These are phyloP conservation scores for Yamadazyma mexicana DNA, from an alignment of 1,139 yeast species.

Conservation along the genomic window DNA sequence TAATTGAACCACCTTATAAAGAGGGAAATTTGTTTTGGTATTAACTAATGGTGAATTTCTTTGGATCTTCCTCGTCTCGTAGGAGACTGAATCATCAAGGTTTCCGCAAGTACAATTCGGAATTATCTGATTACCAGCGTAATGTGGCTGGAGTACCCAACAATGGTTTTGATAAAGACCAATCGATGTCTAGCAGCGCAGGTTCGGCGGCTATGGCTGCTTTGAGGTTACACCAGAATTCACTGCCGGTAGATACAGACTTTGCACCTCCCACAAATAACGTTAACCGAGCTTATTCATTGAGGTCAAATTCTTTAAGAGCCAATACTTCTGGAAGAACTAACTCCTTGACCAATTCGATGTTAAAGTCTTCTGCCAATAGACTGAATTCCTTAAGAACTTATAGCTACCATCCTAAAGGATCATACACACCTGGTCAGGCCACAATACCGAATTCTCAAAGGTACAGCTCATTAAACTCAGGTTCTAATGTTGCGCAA, in stretches of 20 bases:
- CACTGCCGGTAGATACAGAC: slow-evolving; percentile 11
- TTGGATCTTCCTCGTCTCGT: slow-evolving; percentile 4
- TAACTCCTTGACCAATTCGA: slow-evolving; percentile 15
- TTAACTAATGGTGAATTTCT: not conserved
- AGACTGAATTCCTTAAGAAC: slow-evolving; percentile 35
- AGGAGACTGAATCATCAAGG: slow-evolving; percentile 26
- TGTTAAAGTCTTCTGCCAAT: slow-evolving; percentile 12
- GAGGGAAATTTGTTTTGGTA: not conserved
- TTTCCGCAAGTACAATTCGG: slow-evolving; percentile 38
- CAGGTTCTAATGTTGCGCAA: slow-evolving; percentile 8
- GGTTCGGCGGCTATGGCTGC: slow-evolving; percentile 52
- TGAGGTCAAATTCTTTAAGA: slow-evolving; percentile 6
- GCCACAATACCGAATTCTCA: slow-evolving; percentile 19
- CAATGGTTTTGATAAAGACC: slow-evolving; percentile 15
- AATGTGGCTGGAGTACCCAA: slow-evolving; percentile 28
- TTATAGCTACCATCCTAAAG: slow-evolving; percentile 42
- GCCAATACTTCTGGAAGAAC: slow-evolving; percentile 2
- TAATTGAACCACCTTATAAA: too few relatives aligned
- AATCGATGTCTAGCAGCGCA: slow-evolving; percentile 26
- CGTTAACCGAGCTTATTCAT: slow-evolving; percentile 14
- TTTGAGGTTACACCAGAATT: slow-evolving; percentile 30
- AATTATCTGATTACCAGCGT: slow-evolving; percentile 25
- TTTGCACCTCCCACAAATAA: slow-evolving; percentile 16
- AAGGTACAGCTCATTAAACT: slow-evolving; percentile 21
- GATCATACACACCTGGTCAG: slow-evolving; percentile 39